Evolutionary conservation across 345 rosid genomes (phyloP).

Genomic region (Schrenkiella parvula): DNA sequence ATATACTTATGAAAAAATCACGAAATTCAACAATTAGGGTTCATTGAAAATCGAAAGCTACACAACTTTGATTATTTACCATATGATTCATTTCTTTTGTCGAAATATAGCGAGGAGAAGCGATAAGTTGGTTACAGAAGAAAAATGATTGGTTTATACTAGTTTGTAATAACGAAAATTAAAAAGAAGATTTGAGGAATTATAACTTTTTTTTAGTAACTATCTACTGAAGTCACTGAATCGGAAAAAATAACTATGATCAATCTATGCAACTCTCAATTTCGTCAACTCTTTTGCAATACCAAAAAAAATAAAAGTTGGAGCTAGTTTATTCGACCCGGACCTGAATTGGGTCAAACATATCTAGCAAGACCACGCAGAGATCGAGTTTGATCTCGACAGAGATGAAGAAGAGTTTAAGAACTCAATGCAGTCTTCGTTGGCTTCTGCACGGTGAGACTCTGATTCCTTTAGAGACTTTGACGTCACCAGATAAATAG

Average conservation of each 20-base stretch:
- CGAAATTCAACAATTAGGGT: background rate
- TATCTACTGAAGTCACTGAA: background rate
- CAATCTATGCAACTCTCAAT: constrained; percentile 1
- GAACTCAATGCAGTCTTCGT: constrained; percentile 90
- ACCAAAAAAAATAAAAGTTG: background rate
- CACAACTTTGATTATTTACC: background rate
- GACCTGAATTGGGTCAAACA: constrained; percentile 2
- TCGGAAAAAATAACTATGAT: background rate
- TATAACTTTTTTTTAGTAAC: background rate
- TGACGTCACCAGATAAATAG: constrained; percentile 46
- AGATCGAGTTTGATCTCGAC: constrained; percentile 66
- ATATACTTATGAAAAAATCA: background rate
- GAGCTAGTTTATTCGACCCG: background rate
- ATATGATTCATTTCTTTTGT: background rate
- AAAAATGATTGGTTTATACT: background rate
- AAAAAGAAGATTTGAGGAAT: background rate
- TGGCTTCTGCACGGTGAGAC: constrained; percentile 80
- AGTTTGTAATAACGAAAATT: background rate
- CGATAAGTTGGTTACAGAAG: background rate
- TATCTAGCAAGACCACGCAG: constrained; percentile 42
- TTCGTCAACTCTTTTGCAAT: background rate
- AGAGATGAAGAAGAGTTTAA: constrained; percentile 72
- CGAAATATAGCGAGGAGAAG: background rate
- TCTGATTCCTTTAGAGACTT: constrained; percentile 65
- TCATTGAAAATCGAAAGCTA: background rate